phyloP scores from a whole-genome alignment of 257 asterid genomes.

The Perilla frutescens region DNA sequence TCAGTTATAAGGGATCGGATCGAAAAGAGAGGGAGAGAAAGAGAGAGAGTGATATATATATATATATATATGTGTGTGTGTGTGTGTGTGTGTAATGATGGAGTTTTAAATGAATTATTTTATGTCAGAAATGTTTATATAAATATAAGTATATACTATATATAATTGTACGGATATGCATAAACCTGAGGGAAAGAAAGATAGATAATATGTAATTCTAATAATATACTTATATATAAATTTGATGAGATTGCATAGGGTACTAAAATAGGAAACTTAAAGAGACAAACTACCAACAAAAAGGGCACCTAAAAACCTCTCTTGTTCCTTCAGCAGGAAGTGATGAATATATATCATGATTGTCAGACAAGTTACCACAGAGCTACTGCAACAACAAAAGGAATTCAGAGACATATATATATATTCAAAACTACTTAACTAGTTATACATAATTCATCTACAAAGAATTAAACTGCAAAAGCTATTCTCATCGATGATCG shows the following conservation, averaged over 20 bases:
- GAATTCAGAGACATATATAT: neutral
- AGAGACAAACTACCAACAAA: slow-evolving; percentile 31
- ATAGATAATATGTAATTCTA: neutral
- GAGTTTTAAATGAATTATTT: slow-evolving; percentile 24
- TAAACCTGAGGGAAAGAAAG: neutral
- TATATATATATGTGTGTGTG: too few relatives aligned
- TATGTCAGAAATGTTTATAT: slow-evolving; percentile 21
- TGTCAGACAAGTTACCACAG: slow-evolving; percentile 45
- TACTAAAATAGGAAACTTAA: slow-evolving; percentile 28
- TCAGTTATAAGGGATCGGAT: neutral
- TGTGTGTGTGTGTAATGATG: too few relatives aligned
- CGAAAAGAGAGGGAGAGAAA: neutral
- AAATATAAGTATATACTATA: neutral
- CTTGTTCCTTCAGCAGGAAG: slow-evolving; percentile 45
- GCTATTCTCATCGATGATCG: slow-evolving; percentile 1
- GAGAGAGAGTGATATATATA: too few relatives aligned
- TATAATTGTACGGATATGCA: neutral
- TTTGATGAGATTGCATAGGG: slow-evolving; percentile 7
- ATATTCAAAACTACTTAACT: neutral
- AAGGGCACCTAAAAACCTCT: slow-evolving; percentile 26
- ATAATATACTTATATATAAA: neutral
- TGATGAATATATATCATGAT: slow-evolving; percentile 40
- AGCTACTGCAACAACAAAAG: slow-evolving; percentile 36
- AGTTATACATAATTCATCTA: neutral
- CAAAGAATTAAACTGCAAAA: neutral